Percentiles rank a stretch among this genome's conserved stretches.
Evolutionary conservation across 176 grass and related monocot genomes (phyloP).

Genomic region (Leersia perrieri): DNA sequence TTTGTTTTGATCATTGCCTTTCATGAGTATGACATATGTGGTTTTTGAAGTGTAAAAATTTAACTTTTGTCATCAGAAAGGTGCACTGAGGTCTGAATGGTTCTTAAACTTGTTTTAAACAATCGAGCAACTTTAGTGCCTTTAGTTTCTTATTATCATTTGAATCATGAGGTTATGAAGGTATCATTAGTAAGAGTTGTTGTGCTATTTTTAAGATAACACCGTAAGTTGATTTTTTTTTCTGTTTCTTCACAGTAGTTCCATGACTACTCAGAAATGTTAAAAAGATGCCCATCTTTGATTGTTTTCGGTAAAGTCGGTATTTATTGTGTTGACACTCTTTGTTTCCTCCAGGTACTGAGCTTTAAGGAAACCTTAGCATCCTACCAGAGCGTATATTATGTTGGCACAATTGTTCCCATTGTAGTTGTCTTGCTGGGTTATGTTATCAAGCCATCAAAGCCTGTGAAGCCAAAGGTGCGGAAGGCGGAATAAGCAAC

Average conservation of each 20-base stretch:
- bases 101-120: neutral
- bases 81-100: neutral
- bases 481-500: conserved; percentile 65
- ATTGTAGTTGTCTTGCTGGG: conserved; percentile 62
- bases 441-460: conserved; percentile 79
- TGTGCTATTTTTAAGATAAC: neutral
- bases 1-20: neutral
- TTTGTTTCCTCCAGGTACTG: conserved; percentile 58
- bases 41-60: neutral
- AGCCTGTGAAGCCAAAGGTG: conserved; percentile 60
- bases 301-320: neutral
- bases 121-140: neutral
- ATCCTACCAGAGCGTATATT: conserved; percentile 79
- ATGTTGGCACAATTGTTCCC: conserved; percentile 83
- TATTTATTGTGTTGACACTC: neutral
- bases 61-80: neutral
- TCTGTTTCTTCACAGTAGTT: neutral
- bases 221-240: neutral
- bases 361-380: conserved; percentile 92
- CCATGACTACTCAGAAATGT: neutral
- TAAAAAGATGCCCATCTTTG: neutral
- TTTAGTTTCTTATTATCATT: neutral
- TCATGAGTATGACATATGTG: neutral
- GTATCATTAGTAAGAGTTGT: neutral
- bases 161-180: conserved; percentile 15